Evolutionary conservation across 2,329 filamentous ascomycete genomes (phyloP), one percentile per base, ranked within the genome.

Genomic region (Chrysoporthe cubensis): DNA sequence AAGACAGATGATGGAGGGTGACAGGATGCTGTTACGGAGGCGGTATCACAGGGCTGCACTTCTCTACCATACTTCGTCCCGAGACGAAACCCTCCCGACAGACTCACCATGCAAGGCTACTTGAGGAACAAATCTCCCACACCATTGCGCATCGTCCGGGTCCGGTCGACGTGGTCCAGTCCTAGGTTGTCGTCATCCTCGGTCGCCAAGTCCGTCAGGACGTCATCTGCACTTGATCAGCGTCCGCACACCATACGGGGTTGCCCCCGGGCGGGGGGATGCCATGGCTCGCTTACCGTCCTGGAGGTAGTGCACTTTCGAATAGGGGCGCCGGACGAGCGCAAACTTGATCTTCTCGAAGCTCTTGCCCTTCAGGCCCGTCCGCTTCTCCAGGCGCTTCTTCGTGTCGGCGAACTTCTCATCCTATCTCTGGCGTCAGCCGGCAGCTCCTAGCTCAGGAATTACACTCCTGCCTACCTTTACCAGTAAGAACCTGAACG

Each of bases 271-370:
- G 26, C 6, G 8, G 21, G 14, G 21, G 4, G 13, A n/a, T 26
- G 9, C n/a, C 21, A 61, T 14, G 11, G 62, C 18, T 44, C 9
- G 78, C 90, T 84, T 82, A 97, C 95, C 94, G 81, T 98, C 96
- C 72, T 91, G 89, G 59, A 99, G 83, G 80, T 96, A 96, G 69
- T 88, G 86, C 37, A 94, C 91, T 75, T 91, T 93, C 50, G 91
- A 89, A 79, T 92, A 96, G 54, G 84, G 83, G 77, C 91, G 85
- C 77, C 89, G 84, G 63, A 97, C 87, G 43, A 97, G 80, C 7
- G 94, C 92, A 82, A 99, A 97, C 80, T 96, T 97, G 79, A 99
- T 96, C 84, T 98, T 98, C 79, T 99, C 95, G 73, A 99, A 94
- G 72, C 93, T 93, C 84, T 99, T 99, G 78, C 96, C 96, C 80